Conservation (phyloP, 116 monocot species). For the Posidonia oceanica region DNA sequence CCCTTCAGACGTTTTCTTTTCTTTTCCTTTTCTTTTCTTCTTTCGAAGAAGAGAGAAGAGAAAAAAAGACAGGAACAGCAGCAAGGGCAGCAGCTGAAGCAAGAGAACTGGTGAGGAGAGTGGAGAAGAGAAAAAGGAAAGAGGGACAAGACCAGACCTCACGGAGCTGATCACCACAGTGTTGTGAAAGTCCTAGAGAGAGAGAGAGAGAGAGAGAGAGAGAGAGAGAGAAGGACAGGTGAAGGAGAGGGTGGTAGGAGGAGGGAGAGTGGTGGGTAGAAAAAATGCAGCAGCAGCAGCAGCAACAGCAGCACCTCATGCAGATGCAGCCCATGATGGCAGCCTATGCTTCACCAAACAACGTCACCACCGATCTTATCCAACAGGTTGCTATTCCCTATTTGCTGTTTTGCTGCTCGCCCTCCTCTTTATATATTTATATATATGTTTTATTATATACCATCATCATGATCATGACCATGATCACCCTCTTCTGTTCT, state of each 20-base stretch:
- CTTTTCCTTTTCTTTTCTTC: neutral
- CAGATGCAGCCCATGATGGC: slow-evolving; percentile 38
- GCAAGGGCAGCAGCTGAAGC: too few species aligned
- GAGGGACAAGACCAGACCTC: too few species aligned
- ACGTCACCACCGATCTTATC: slow-evolving; percentile 40
- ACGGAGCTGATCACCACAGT: too few species aligned
- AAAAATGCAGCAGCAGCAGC: slow-evolving; percentile 8
- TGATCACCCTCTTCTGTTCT: neutral
- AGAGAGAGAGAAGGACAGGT: neutral
- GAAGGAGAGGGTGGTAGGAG: too few species aligned
- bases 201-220: neutral
- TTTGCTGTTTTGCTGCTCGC: neutral
- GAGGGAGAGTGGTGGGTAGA: neutral
- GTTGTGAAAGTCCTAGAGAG: too few species aligned
- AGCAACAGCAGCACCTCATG: slow-evolving; percentile 39
- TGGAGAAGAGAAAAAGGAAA: too few species aligned
- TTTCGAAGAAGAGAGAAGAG: neutral
- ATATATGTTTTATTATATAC: neutral
- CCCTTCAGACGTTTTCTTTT: neutral
- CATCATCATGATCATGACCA: neutral
- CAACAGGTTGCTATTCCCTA: slow-evolving; percentile 19
- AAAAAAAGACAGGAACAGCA: too few species aligned
- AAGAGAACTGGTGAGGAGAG: too few species aligned
- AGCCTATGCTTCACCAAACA: slow-evolving; percentile 16
- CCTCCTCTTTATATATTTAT: neutral